Percentiles rank a stretch among this genome's conserved stretches.
Evolutionary conservation across 805 yeast species (phyloP).

Genomic region (Candida boidinii): DNA sequence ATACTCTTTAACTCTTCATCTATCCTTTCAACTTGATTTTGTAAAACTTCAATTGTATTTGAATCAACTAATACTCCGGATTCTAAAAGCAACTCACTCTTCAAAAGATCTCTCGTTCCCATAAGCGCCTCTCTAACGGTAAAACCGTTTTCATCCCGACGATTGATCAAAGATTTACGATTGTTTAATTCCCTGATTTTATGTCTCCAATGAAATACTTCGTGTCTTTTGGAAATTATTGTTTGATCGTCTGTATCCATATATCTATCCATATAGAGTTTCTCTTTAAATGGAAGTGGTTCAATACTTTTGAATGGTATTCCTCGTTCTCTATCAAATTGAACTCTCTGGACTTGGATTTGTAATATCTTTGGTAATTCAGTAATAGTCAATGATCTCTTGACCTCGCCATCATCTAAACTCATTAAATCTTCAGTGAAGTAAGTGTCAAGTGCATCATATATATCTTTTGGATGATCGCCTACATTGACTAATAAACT

Average conservation of each 20-base stretch:
- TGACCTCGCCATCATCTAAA: slow-evolving; percentile 65
- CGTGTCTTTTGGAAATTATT: slow-evolving; percentile 42
- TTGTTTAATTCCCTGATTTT: slow-evolving; percentile 35
- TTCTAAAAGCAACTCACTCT: slow-evolving; percentile 29
- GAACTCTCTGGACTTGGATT: slow-evolving; percentile 89
- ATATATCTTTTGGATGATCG: slow-evolving; percentile 80
- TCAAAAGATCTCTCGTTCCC: slow-evolving; percentile 50
- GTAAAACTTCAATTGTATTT: slow-evolving; percentile 39
- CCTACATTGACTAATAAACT: slow-evolving; percentile 80
- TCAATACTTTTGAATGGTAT: slow-evolving; percentile 77
- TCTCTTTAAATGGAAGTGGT: slow-evolving; percentile 73
- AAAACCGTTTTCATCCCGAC: slow-evolving; percentile 40
- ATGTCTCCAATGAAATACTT: slow-evolving; percentile 58
- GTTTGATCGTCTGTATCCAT: slow-evolving; percentile 57
- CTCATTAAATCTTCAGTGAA: slow-evolving; percentile 67
- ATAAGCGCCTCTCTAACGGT: slow-evolving; percentile 43
- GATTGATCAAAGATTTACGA: slow-evolving; percentile 33
- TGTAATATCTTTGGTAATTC: slow-evolving; percentile 77
- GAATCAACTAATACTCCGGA: slow-evolving; percentile 30
- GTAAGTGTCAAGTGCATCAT: slow-evolving; percentile 82
- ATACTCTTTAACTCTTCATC: slow-evolving; percentile 32
- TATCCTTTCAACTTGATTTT: slow-evolving; percentile 36
- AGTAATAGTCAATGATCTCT: slow-evolving; percentile 62
- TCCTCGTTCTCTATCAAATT: slow-evolving; percentile 66
- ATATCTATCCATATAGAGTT: slow-evolving; percentile 80